These are phyloP conservation scores for Mesotaenium endlicherianum DNA, from an alignment of 139 green algal species.

Conservation along the genomic window DNA sequence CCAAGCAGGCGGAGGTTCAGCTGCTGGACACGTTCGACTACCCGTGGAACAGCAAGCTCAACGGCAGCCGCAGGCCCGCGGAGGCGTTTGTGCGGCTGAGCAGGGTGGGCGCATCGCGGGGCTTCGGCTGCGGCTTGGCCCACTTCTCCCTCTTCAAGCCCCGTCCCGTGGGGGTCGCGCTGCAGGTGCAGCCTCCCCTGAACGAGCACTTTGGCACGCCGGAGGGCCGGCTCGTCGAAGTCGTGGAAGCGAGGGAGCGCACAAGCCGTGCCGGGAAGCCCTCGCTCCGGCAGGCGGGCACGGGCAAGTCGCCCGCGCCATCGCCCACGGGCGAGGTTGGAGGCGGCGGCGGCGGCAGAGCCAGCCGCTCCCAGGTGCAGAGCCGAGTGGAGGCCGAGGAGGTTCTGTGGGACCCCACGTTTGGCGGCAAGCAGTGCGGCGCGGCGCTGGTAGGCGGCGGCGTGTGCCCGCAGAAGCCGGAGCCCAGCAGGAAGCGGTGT, in stretches of 20 bases:
- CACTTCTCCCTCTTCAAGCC: not conserved
- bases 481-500: constrained; percentile 2
- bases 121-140: not conserved
- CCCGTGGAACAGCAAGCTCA: constrained; percentile 14
- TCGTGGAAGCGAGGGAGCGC: not conserved
- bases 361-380: not conserved
- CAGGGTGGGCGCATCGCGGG: not conserved
- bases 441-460: not conserved
- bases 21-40: constrained; percentile 24
- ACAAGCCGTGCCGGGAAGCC: not conserved
- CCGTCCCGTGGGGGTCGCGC: not conserved
- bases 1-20: constrained; percentile 4
- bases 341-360: not conserved
- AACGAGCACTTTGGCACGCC: no score
- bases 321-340: not conserved
- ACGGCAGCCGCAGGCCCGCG: not conserved
- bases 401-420: constrained; percentile 2
- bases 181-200: not conserved
- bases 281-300: not conserved
- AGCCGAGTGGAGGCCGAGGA: not conserved
- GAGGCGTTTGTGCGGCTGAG: not conserved
- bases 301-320: not conserved
- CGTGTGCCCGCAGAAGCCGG: not conserved
- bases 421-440: not conserved
- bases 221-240: not conserved